Base-by-base conservation (phyloP, 2,329 filamentous ascomycete genomes). In the Cyphellophora europaea region DNA sequence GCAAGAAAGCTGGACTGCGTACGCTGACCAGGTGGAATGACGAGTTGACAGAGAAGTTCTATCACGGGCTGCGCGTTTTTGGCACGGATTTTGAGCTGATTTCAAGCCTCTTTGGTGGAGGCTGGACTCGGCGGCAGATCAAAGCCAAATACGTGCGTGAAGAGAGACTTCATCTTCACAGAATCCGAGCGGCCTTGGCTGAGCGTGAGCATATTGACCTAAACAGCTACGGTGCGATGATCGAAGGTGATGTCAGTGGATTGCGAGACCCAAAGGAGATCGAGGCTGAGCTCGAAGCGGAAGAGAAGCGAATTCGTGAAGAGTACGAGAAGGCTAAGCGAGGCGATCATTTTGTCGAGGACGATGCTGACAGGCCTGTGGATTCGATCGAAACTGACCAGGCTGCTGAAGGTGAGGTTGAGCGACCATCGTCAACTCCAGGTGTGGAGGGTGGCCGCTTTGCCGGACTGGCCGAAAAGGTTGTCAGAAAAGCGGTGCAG, bases 101-200 rank as follows among this genome's bases (percentile, higher is more conserved):
- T 55, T 76, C 79, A 44, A 71, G 66, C 47, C 71, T 72, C 40
- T 64, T 79, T 58, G 78, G 79, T 44, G 70, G 71, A 1, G 68
- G 68, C 8, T 62, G 67, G 30, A 72, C 68, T 6, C 62, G 76
- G n/a, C 64, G 66, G n/a, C 67, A 73, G 48, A 72, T 80, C 47
- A 80, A 80, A 53, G 53, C 67, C 11, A 79, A 80, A 47, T 80
- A 77, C 55, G 67, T 65, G 17, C 69, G 71, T 23, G 76, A 80
- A 53, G 74, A 79, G 51, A 65, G 68, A 15, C 56, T 66, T 4
- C 63, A 77, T 46, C 67, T 71, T 0, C 56, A 63, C 11, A 55
- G 67, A 11, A 66, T 80, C 25, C 69, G 68, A 36, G 56, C 62
- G 5, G 67, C 67, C 1, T 54, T 79, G 3, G 50, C 63, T 10